phyloP scores from a whole-genome alignment of 768 basidiomycete species.

The Tulasnella sp. region DNA sequence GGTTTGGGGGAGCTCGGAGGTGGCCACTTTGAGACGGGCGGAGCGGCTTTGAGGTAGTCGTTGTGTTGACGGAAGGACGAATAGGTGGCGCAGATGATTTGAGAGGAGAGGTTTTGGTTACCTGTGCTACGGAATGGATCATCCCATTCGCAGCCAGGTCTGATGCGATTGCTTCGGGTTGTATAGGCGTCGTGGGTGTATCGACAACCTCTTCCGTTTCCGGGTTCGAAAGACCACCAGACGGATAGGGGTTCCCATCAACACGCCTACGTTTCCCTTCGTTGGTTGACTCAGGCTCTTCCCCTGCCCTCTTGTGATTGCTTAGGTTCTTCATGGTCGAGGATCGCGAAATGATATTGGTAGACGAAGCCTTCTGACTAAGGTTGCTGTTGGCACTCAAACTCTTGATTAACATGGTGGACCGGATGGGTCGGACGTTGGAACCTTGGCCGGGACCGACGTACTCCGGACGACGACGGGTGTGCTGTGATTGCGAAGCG shows the following conservation, averaged over 20 bases:
- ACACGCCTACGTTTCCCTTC: conserved; percentile 12
- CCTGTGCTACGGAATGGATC: no score
- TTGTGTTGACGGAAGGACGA: background rate
- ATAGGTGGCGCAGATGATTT: no score
- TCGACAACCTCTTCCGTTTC: background rate
- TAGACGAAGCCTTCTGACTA: background rate
- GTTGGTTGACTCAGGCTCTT: background rate
- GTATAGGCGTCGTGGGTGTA: background rate
- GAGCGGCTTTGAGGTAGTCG: background rate
- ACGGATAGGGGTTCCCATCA: background rate
- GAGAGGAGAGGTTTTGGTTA: no score
- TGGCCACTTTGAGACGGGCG: background rate
- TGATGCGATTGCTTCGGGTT: background rate
- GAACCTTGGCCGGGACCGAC: conserved; percentile 10
- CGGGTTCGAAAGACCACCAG: background rate
- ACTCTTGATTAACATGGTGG: no score
- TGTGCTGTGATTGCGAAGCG: background rate
- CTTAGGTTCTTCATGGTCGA: background rate
- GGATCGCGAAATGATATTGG: background rate
- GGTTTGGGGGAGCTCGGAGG: background rate
- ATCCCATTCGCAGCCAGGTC: no score
- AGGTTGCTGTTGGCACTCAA: no score
- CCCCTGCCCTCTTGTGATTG: background rate
- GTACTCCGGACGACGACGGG: conserved; percentile 6
- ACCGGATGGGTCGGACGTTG: background rate